Conservation (phyloP, 495 filamentous ascomycete species). For the Penicillium flavigenum region DNA sequence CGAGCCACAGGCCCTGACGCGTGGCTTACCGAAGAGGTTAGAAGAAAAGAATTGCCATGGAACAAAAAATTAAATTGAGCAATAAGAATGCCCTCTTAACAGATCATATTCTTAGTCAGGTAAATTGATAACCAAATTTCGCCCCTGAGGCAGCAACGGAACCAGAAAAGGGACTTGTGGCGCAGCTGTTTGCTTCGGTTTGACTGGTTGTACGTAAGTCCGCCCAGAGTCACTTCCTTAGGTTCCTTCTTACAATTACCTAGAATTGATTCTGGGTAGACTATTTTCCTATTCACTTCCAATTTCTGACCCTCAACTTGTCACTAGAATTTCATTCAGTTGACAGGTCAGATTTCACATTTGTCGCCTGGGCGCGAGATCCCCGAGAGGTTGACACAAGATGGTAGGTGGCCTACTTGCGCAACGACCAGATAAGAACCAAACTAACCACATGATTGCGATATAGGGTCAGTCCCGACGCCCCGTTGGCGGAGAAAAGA, state of each 20-base stretch:
- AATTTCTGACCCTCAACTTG: conserved; percentile 3
- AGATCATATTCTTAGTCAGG: neutral
- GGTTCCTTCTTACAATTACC: conserved; percentile 13
- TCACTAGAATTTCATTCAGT: conserved; percentile 14
- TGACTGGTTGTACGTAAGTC: conserved; percentile 33
- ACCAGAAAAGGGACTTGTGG: conserved; percentile 22
- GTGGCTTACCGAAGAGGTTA: conserved; percentile 8
- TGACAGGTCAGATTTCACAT: conserved; percentile 31
- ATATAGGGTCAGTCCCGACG: conserved; percentile 50
- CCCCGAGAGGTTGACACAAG: conserved; percentile 33
- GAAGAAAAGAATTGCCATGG: conserved; percentile 7
- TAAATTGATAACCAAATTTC: conserved; percentile 5
- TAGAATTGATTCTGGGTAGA: conserved; percentile 11
- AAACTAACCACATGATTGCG: conserved; percentile 18
- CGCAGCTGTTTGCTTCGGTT: conserved; percentile 31
- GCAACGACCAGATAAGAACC: conserved; percentile 12
- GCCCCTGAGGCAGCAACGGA: conserved; percentile 27
- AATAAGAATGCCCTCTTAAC: neutral
- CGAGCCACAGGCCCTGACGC: conserved; percentile 25
- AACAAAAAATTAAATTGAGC: conserved; percentile 1
- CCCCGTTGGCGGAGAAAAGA: conserved; percentile 49
- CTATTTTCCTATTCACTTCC: conserved; percentile 17
- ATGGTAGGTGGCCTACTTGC: conserved; percentile 33
- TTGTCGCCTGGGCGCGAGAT: conserved; percentile 36
- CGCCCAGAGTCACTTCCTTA: conserved; percentile 10